A percentile compares a stretch with the other conserved stretches of the same genome.
phyloP scores from a whole-genome alignment of 257 asterid species.

The Nicotiana sylvestris region DNA sequence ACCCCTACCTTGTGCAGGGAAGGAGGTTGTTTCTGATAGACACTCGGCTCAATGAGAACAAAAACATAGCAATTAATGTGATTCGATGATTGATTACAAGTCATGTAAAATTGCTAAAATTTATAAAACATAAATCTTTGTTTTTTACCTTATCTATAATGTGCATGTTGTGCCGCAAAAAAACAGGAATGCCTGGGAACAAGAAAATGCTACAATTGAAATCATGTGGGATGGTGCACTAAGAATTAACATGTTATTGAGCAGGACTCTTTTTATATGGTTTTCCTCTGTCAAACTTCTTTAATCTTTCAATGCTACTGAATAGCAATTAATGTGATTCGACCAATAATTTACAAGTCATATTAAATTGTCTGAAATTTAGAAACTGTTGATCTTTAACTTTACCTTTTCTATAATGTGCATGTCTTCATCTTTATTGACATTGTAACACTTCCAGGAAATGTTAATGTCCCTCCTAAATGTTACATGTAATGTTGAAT shows the following conservation, averaged over 20 bases:
- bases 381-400: neutral
- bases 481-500: neutral
- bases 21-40: too few species aligned
- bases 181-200: neutral
- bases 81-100: neutral
- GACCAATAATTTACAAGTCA: neutral
- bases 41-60: too few species aligned
- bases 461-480: neutral
- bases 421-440: neutral
- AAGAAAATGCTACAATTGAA: neutral
- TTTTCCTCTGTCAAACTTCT: neutral
- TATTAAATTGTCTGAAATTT: neutral
- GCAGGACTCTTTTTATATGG: neutral
- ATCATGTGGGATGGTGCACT: neutral
- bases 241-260: neutral
- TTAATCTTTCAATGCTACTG: neutral
- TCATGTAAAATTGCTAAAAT: neutral
- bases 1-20: too few species aligned
- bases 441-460: neutral
- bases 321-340: neutral
- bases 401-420: neutral
- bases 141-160: neutral
- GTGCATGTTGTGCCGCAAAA: neutral
- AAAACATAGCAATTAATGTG: neutral
- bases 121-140: neutral